A percentile compares a stretch with the other conserved stretches of the same genome.
These are phyloP conservation scores for Pyrus hybrid DNA, from an alignment of 331 rosid genomes.

Conservation along the genomic window DNA sequence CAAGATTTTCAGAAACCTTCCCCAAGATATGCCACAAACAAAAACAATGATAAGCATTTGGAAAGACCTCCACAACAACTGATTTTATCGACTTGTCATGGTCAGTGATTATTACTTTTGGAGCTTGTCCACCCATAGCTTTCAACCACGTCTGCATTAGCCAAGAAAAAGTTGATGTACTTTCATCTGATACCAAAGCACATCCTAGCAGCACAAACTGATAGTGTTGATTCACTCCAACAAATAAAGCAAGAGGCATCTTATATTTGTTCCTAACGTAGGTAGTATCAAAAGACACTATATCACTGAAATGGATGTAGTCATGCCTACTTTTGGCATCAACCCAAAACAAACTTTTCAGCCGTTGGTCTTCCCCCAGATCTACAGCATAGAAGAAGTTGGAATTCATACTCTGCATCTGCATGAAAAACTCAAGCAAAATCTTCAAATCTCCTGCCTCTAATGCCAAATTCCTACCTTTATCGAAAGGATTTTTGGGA, in stretches of 20 bases:
- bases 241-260: slow-evolving; percentile 87
- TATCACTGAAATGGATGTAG: slow-evolving; percentile 68
- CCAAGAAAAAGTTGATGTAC: slow-evolving; percentile 62
- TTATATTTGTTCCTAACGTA: slow-evolving; percentile 79
- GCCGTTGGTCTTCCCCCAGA: slow-evolving; percentile 80
- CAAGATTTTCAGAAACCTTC: slow-evolving; percentile 74
- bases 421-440: slow-evolving; percentile 61
- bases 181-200: slow-evolving; percentile 88
- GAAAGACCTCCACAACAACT: slow-evolving; percentile 58
- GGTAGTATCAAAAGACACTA: slow-evolving; percentile 78
- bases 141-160: slow-evolving; percentile 71
- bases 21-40: slow-evolving; percentile 77
- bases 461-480: slow-evolving; percentile 64
- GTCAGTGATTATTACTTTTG: slow-evolving; percentile 76
- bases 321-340: slow-evolving; percentile 95
- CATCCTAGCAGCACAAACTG: slow-evolving; percentile 87
- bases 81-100: slow-evolving; percentile 75
- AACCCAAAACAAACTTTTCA: slow-evolving; percentile 76
- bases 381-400: slow-evolving; percentile 83
- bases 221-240: slow-evolving; percentile 95
- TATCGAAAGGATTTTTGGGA: slow-evolving; percentile 63
- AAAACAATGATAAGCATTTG: slow-evolving; percentile 54
- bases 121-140: slow-evolving; percentile 87
- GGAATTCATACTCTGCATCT: slow-evolving; percentile 77
- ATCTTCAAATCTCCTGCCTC: slow-evolving; percentile 71